Base-by-base conservation (phyloP, 148 eudicot species). In the Fagopyrum tataricum region DNA sequence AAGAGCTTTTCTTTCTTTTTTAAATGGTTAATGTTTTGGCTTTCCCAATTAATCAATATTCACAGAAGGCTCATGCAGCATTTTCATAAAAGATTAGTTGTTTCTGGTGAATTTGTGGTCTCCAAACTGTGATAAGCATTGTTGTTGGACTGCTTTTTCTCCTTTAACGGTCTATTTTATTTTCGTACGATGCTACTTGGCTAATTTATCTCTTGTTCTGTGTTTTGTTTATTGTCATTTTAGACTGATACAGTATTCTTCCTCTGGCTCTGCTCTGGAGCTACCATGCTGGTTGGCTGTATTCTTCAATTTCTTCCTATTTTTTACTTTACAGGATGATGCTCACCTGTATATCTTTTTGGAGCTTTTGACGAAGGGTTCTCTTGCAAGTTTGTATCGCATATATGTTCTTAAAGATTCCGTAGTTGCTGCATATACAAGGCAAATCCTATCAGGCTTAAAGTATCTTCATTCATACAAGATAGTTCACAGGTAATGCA, bases 361-460 rank as follows among this genome's bases (percentile, higher is more conserved):
- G 64, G 98, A 93, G 86, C 92, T 93, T 71, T 87, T 89, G 72
- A 87, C 91, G 11, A 82, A 91, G 76, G 97, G 95, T 51, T 86
- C 95, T 66, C 91, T 93, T 44, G 71, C 86, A 76, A 86, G 74
- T 64, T 85, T 91, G n/a, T 89, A 91, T 77, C 87, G 83, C 73
- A 85, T 80, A 75, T 93, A 89, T 53, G 40, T 31, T 72, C 84
- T 93, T 76, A 80, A 78, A 78, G 98, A 93, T 78, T 84, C 90
- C 18, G 82, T 78, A 52, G 98, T 89, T 68, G 87, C 97, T 73
- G 68, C 75, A 52, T 93, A 91, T 74, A 91, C 98, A 42, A 89
- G 95, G 80, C 98, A 93, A 81, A 93, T 93, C 75, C 79, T 93
- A 75, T 84, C 78, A 80, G 98, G 98, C 56, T 78, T 93, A 86